These are phyloP conservation scores for Ogataea sp. DNA, from an alignment of 805 yeast species.

Conservation along the genomic window DNA sequence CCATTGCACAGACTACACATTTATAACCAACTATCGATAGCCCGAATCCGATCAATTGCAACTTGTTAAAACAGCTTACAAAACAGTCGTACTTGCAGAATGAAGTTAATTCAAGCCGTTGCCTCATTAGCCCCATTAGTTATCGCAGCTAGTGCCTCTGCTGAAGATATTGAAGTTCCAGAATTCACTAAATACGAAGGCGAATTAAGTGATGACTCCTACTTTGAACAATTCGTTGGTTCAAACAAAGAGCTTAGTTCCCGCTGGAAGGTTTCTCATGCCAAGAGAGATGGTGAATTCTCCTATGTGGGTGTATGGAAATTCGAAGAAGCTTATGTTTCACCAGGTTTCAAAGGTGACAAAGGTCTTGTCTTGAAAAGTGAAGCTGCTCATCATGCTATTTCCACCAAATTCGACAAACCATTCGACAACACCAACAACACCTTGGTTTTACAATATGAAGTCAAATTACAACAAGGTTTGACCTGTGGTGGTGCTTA, in stretches of 20 bases:
- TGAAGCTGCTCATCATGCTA: constrained; percentile 77
- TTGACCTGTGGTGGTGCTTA: constrained; percentile 87
- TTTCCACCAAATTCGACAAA: constrained; percentile 50
- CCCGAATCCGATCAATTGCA: too few relatives aligned
- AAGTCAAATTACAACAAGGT: constrained; percentile 75
- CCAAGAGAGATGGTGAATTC: constrained; percentile 42
- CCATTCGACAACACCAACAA: constrained; percentile 53
- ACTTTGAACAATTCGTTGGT: constrained; percentile 58
- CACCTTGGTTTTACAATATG: constrained; percentile 81
- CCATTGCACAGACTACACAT: too few relatives aligned
- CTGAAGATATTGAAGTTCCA: constrained; percentile 21
- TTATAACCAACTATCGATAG: too few relatives aligned
- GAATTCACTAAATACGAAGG: constrained; percentile 29
- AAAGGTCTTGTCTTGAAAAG: constrained; percentile 69
- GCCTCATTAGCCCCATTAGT: constrained; percentile 7
- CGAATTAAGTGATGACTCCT: constrained; percentile 33
- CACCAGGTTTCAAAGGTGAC: constrained; percentile 58
- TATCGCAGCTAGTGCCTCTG: constrained; percentile 5
- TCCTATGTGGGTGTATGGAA: constrained; percentile 71
- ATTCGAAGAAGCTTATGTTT: constrained; percentile 51
- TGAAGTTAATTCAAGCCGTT: constrained; percentile 8
- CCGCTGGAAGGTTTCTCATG: constrained; percentile 57
- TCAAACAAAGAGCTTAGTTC: constrained; percentile 12
- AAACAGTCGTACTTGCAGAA: too few relatives aligned
- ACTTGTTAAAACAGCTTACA: too few relatives aligned